A percentile compares a stretch with the other conserved stretches of the same genome.
These are phyloP conservation scores for Pythium diclinum DNA, from an alignment of 352 stramenopile genomes.

Conservation along the genomic window DNA sequence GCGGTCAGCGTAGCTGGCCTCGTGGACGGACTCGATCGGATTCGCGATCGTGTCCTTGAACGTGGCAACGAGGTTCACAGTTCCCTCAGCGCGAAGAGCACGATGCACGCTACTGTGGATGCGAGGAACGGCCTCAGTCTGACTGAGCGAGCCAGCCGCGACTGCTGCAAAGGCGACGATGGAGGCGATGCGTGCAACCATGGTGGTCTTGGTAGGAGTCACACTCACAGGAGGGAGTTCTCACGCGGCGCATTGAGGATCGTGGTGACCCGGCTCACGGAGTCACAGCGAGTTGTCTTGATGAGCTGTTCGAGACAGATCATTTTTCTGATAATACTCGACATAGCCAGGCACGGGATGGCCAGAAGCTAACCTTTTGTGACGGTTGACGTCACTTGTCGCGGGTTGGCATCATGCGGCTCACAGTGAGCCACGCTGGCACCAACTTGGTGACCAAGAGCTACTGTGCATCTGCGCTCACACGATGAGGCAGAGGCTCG, in stretches of 20 bases:
- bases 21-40: background rate
- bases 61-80: background rate
- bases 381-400: background rate
- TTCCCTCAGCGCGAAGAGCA: background rate
- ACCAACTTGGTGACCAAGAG: too few relatives aligned
- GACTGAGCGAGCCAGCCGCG: background rate
- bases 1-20: background rate
- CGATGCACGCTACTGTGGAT: slow-evolving; percentile 4
- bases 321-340: background rate
- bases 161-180: slow-evolving; percentile 3
- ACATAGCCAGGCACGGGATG: background rate
- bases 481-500: too few relatives aligned
- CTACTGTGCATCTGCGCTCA: too few relatives aligned
- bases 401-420: background rate
- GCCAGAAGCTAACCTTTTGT: background rate
- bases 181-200: background rate
- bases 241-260: background rate
- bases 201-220: background rate
- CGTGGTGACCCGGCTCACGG: background rate
- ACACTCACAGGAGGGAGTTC: background rate
- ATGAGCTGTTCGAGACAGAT: background rate
- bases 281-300: background rate
- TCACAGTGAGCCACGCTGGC: too few relatives aligned
- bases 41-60: background rate
- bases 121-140: slow-evolving; percentile 1